Base-by-base conservation (phyloP, 2,329 filamentous ascomycete species). In the Ophiostoma sp. region DNA sequence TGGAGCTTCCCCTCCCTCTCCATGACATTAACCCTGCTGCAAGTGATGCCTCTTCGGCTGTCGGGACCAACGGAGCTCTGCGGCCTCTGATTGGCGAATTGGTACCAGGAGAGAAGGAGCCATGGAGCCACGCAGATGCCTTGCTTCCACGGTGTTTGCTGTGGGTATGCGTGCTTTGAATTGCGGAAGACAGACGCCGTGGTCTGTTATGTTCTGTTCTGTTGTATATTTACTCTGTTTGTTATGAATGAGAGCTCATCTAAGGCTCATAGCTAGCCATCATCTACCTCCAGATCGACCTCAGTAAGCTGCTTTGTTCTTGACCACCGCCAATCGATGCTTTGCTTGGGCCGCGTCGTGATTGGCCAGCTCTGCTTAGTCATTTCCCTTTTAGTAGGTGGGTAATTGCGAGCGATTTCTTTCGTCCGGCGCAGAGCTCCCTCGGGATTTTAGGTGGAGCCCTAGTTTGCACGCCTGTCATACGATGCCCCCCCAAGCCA, bases 321-420 rank as follows among this genome's bases (percentile, higher is more conserved):
- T 35, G 33, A 33, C 52, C 20, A 15, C 10, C 52, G 23, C 20
- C 36, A 33, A 27, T 41, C 33, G 27, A 64, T 67, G 35, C 57
- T 67, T 68, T 44, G 52, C 68, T 72, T 68, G 39, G 31, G 33
- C 41, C 35, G 13, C 36, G 31, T 36, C 33, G 27, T 72, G 72
- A 71, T 72, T 72, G 60, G 67, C 13, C 23, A 1, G 2, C 15
- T 11, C 7, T 0, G 70, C 64, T 73, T 69, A 72, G 64, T 72
- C 70, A 73, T 31, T 31, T 20, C n/a, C 66, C 17, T 54, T 65
- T 27, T 67, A 13, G 60, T 64, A 17, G 70, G 70, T 69, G 69
- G 69, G 72, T 72, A 73, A 73, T 73, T 71, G 52, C 72, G 72
- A 73, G 72, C 71, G 72, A 73, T 73, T 73, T 73, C 72, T 73